phyloP scores from a whole-genome alignment of 352 stramenopile genomes.

The Globisporangium acanthophoron region DNA sequence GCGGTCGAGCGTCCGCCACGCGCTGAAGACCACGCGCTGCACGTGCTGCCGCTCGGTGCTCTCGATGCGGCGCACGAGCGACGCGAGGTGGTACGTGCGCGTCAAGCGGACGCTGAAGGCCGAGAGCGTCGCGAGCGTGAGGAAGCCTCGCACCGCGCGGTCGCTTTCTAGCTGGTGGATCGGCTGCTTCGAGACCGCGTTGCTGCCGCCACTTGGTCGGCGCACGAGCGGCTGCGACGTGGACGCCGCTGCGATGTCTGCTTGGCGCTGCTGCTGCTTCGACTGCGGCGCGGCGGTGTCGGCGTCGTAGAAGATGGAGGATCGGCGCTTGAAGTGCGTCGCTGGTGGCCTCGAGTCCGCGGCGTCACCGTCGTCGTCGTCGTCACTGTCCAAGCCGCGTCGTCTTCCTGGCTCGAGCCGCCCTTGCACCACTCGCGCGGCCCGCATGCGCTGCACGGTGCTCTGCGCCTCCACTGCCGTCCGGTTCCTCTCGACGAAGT shows the following conservation, averaged over 20 bases:
- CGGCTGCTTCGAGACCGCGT: neutral
- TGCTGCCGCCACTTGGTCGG: neutral
- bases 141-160: conserved; percentile 23
- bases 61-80: conserved; percentile 19
- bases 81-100: conserved; percentile 19
- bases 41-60: conserved; percentile 22
- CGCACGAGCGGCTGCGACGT: neutral
- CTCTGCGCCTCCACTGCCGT: conserved; percentile 18
- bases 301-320: conserved; percentile 26
- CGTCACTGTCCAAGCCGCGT: neutral
- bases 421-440: neutral
- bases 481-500: conserved; percentile 31
- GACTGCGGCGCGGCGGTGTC: conserved; percentile 4
- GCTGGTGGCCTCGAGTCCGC: neutral
- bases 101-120: conserved; percentile 34
- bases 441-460: conserved; percentile 17
- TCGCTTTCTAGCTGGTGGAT: conserved; percentile 2
- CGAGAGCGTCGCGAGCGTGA: conserved; percentile 31
- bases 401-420: conserved; percentile 6
- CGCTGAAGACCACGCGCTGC: conserved; percentile 27
- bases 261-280: neutral
- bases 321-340: conserved; percentile 22
- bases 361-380: neutral
- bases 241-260: neutral
- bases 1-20: conserved; percentile 32